Conservation (phyloP, 306 rosid species). For the Ceratonia siliqua region DNA sequence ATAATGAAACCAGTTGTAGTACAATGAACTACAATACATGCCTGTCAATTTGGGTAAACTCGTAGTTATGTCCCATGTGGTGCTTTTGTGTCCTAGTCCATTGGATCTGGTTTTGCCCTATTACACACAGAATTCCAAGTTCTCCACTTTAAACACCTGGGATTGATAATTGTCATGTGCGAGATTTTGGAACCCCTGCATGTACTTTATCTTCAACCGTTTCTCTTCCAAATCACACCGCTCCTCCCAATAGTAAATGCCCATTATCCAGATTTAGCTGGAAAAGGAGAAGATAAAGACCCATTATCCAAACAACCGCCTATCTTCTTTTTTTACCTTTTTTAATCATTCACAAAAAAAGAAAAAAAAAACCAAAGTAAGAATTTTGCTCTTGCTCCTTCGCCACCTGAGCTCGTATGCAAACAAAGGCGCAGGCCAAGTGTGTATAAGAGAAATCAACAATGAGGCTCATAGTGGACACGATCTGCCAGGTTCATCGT, state of each 20-base stretch:
- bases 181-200: slow-evolving; percentile 39
- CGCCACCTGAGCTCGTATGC: slow-evolving; percentile 55
- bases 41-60: slow-evolving; percentile 27
- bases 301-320: slow-evolving; percentile 38
- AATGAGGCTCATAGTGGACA: slow-evolving; percentile 55
- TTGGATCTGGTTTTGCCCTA: slow-evolving; percentile 23
- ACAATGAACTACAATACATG: slow-evolving; percentile 22
- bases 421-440: slow-evolving; percentile 56
- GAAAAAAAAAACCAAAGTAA: not conserved
- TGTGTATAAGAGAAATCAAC: slow-evolving; percentile 55
- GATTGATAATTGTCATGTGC: slow-evolving; percentile 36
- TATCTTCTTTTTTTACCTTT: not conserved
- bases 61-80: slow-evolving; percentile 23
- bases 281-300: not conserved
- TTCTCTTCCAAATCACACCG: slow-evolving; percentile 44
- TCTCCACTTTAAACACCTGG: slow-evolving; percentile 32
- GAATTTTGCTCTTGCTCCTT: not conserved
- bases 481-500: slow-evolving; percentile 51
- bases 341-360: not conserved
- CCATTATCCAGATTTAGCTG: slow-evolving; percentile 1
- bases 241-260: slow-evolving; percentile 25
- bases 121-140: slow-evolving; percentile 14
- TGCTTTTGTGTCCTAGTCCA: slow-evolving; percentile 1
- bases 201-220: slow-evolving; percentile 61
- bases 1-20: not conserved